These are phyloP conservation scores for Colletotrichum eleusines DNA, from an alignment of 2,329 filamentous ascomycete genomes.

Conservation along the genomic window DNA sequence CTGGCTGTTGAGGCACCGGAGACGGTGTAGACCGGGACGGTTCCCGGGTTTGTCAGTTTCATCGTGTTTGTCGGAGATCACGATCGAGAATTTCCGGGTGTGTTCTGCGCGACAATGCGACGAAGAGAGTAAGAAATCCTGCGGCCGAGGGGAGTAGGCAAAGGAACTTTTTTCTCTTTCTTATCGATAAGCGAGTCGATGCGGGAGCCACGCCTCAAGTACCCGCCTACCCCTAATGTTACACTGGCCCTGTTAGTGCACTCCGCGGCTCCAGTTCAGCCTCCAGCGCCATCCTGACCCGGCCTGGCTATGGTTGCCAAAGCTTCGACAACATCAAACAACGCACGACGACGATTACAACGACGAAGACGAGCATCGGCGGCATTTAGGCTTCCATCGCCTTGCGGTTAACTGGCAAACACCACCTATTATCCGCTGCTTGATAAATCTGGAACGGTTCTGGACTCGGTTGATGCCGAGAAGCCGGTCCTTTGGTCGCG, in stretches of 20 bases:
- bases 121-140: constrained; percentile 26
- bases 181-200: constrained; percentile 13
- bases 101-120: constrained; percentile 33
- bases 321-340: constrained; percentile 19
- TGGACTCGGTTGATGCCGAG: constrained; percentile 38
- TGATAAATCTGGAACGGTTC: constrained; percentile 13
- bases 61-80: constrained; percentile 57
- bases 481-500: constrained; percentile 38
- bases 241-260: constrained; percentile 31
- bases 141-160: constrained; percentile 23
- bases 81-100: constrained; percentile 8
- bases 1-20: constrained; percentile 90
- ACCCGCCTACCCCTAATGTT: background rate
- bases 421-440: background rate
- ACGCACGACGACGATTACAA: constrained; percentile 5
- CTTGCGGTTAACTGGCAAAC: background rate
- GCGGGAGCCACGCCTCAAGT: background rate
- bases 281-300: constrained; percentile 32
- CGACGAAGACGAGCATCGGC: constrained; percentile 10
- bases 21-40: constrained; percentile 93
- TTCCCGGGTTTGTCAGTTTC: constrained; percentile 86
- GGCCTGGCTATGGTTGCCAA: constrained; percentile 29
- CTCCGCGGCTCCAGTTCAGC: constrained; percentile 29
- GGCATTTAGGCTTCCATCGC: background rate
- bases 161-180: constrained; percentile 33